Evolutionary conservation across 1,284 basidiomycete species (phyloP).

Genomic region (Microstroma glucosiphilum): DNA sequence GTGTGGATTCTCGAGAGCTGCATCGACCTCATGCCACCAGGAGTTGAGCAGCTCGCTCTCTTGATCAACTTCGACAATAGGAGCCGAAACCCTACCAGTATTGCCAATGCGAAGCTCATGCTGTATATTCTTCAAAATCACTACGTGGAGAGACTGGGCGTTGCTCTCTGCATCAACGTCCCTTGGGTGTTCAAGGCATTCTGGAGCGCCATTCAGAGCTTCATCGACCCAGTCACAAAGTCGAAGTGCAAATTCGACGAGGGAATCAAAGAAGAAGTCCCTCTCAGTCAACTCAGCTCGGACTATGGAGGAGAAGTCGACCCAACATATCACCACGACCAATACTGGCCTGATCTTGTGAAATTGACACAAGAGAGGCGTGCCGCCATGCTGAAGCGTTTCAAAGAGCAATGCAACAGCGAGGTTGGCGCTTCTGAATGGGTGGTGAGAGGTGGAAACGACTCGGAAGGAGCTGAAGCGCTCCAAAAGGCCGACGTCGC

Average conservation of each 20-base stretch:
- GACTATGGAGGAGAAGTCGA: slow-evolving; percentile 44
- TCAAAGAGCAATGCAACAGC: slow-evolving; percentile 41
- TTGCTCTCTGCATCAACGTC: slow-evolving; percentile 51
- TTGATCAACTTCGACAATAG: slow-evolving; percentile 43
- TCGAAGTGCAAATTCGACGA: slow-evolving; percentile 47
- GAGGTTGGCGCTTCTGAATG: slow-evolving; percentile 49
- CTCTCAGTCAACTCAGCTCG: slow-evolving; percentile 27
- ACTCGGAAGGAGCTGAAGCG: slow-evolving; percentile 6
- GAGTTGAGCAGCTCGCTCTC: slow-evolving; percentile 47
- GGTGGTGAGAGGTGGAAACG: slow-evolving; percentile 49
- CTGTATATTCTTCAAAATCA: slow-evolving; percentile 48
- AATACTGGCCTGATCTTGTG: slow-evolving; percentile 67
- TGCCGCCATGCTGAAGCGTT: slow-evolving; percentile 58
- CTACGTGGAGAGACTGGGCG: slow-evolving; percentile 50
- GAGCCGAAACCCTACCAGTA: slow-evolving; percentile 39
- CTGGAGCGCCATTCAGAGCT: slow-evolving; percentile 49
- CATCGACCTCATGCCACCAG: slow-evolving; percentile 51
- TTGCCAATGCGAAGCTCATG: slow-evolving; percentile 43
- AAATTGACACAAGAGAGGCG: slow-evolving; percentile 58
- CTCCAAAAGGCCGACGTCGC: slow-evolving; percentile 7
- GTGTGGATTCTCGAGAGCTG: slow-evolving; percentile 52
- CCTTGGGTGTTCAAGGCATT: slow-evolving; percentile 38
- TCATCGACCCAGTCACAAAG: slow-evolving; percentile 53
- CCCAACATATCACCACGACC: slow-evolving; percentile 62
- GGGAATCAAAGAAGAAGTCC: slow-evolving; percentile 41